These are phyloP conservation scores for Aspergillus fructus DNA, from an alignment of 2,329 filamentous ascomycete genomes.

Conservation along the genomic window DNA sequence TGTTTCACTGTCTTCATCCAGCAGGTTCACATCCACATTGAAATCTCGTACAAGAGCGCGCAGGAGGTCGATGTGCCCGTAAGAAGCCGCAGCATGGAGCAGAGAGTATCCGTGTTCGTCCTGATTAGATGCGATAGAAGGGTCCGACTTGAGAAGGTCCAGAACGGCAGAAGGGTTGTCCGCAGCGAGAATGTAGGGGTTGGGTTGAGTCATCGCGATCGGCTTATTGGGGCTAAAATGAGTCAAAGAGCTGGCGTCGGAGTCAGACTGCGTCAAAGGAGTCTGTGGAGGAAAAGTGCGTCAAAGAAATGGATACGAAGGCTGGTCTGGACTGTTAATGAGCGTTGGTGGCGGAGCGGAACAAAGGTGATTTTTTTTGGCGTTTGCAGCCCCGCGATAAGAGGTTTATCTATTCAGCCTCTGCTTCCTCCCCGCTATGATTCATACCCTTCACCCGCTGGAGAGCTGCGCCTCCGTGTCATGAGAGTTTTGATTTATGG, in stretches of 20 bases:
- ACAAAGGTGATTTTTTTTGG: neutral
- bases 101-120: constrained; percentile 94
- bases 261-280: neutral
- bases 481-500: neutral
- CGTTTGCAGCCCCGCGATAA: constrained; percentile 18
- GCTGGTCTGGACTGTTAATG: neutral
- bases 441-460: constrained; percentile 7
- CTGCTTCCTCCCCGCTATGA: constrained; percentile 2
- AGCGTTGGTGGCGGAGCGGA: constrained; percentile 12
- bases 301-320: neutral
- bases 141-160: constrained; percentile 69
- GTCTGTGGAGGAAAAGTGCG: neutral
- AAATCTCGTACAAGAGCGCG: constrained; percentile 73
- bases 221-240: neutral
- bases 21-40: constrained; percentile 73
- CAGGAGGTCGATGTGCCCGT: constrained; percentile 80
- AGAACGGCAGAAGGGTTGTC: constrained; percentile 76
- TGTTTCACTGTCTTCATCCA: constrained; percentile 89
- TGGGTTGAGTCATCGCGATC: constrained; percentile 45
- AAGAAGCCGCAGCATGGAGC: constrained; percentile 88
- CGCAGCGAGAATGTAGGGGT: constrained; percentile 74
- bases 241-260: constrained; percentile 9
- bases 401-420: constrained; percentile 12
- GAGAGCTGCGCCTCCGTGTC: constrained; percentile 4
- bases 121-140: constrained; percentile 73